A percentile compares a stretch with the other conserved stretches of the same genome.
These are phyloP conservation scores for Phaffia tasmanica DNA, from an alignment of 768 basidiomycete species.

Conservation along the genomic window DNA sequence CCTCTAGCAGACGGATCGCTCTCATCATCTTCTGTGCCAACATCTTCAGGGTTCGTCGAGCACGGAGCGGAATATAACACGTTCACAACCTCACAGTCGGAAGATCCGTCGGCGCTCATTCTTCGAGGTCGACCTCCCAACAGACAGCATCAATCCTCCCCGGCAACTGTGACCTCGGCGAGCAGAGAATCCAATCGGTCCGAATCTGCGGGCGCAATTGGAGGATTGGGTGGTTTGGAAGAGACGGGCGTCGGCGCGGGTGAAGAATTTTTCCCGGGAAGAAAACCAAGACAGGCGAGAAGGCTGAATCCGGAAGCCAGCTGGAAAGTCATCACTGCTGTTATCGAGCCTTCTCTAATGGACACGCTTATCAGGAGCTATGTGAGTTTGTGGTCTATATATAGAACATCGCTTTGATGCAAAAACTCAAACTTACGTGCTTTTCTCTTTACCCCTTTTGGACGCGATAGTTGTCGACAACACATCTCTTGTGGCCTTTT, in stretches of 20 bases:
- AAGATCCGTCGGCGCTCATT: not conserved
- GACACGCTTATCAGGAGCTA: slow-evolving; percentile 56
- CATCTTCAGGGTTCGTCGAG: too few relatives aligned
- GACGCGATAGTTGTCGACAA: slow-evolving; percentile 67
- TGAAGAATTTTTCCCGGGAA: slow-evolving; percentile 58
- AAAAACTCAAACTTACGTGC: slow-evolving; percentile 7
- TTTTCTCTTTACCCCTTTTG: slow-evolving; percentile 47
- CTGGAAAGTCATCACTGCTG: slow-evolving; percentile 77
- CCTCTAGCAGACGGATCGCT: not conserved
- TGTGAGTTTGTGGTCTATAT: slow-evolving; percentile 20
- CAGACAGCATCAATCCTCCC: too few relatives aligned
- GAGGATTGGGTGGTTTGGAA: not conserved
- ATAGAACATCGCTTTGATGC: not conserved
- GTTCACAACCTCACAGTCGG: not conserved
- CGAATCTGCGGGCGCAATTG: not conserved
- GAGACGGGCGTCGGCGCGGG: slow-evolving; percentile 1
- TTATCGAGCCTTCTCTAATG: slow-evolving; percentile 82
- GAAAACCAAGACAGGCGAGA: slow-evolving; percentile 60
- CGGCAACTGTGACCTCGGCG: too few relatives aligned
- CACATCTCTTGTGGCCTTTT: slow-evolving; percentile 86
- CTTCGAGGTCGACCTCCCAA: not conserved
- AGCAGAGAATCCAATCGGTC: too few relatives aligned
- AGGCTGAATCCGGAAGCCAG: slow-evolving; percentile 68
- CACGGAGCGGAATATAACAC: too few relatives aligned
- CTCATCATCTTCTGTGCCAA: not conserved